Evolutionary conservation across 177 flowering plant species (phyloP).

Genomic region (Telopea speciosissima): DNA sequence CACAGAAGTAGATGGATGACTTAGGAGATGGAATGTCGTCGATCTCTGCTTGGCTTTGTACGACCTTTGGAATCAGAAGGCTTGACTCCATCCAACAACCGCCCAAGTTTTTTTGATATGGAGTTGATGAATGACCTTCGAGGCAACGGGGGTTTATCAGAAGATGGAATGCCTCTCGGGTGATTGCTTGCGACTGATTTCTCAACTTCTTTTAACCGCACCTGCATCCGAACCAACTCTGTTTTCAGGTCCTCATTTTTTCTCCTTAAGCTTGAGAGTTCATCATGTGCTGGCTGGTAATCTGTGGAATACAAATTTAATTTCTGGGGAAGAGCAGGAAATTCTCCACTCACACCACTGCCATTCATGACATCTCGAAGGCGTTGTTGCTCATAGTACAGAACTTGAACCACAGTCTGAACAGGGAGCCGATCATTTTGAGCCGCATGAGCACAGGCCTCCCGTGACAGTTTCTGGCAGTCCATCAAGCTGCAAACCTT

Average conservation of each 20-base stretch:
- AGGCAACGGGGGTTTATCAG: slow-evolving; percentile 67
- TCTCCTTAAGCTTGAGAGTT: slow-evolving; percentile 38
- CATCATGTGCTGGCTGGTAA: slow-evolving; percentile 32
- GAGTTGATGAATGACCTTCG: slow-evolving; percentile 70
- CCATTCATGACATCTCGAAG: slow-evolving; percentile 55
- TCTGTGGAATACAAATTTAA: slow-evolving; percentile 23
- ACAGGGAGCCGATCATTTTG: slow-evolving; percentile 91
- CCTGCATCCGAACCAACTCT: slow-evolving; percentile 58
- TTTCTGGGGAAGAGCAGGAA: slow-evolving; percentile 32
- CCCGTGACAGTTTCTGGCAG: slow-evolving; percentile 84
- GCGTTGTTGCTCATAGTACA: slow-evolving; percentile 88
- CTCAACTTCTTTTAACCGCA: slow-evolving; percentile 62
- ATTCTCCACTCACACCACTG: slow-evolving; percentile 19
- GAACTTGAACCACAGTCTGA: slow-evolving; percentile 88
- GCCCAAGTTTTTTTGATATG: slow-evolving; percentile 67
- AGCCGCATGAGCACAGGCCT: slow-evolving; percentile 96
- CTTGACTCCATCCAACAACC: slow-evolving; percentile 46
- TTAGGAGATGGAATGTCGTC: slow-evolving; percentile 88
- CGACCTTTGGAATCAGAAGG: slow-evolving; percentile 33
- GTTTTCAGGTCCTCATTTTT: slow-evolving; percentile 77
- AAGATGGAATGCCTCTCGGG: slow-evolving; percentile 16
- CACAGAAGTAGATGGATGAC: slow-evolving; percentile 1
- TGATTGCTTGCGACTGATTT: slow-evolving; percentile 33
- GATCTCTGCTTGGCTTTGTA: slow-evolving; percentile 45
- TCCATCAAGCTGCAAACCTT: slow-evolving; percentile 90